These are phyloP conservation scores for Metarhizium humberi DNA, from an alignment of 2,329 filamentous ascomycete species.

Conservation along the genomic window DNA sequence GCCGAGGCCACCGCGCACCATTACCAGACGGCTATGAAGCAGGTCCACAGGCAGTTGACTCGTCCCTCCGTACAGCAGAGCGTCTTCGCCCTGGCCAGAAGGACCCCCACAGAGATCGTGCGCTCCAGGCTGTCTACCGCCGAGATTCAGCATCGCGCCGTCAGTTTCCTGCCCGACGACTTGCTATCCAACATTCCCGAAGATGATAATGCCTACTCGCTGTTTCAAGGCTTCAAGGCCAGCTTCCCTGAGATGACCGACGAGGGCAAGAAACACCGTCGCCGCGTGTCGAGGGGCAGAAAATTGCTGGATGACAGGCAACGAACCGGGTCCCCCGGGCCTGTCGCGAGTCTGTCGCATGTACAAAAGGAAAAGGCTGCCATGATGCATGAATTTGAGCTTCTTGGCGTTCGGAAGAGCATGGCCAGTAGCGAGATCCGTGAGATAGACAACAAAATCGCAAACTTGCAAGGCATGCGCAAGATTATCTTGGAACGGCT, in stretches of 20 bases:
- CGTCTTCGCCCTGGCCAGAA: constrained; percentile 84
- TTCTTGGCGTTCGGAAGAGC: constrained; percentile 87
- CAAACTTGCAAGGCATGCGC: constrained; percentile 87
- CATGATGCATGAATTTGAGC: constrained; percentile 78
- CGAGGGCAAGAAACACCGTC: constrained; percentile 59
- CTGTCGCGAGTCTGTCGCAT: constrained; percentile 58
- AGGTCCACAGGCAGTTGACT: constrained; percentile 82
- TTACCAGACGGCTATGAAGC: constrained; percentile 80
- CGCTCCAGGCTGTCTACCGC: constrained; percentile 81
- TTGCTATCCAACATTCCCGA: constrained; percentile 84
- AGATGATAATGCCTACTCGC: constrained; percentile 73
- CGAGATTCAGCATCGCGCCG: constrained; percentile 89
- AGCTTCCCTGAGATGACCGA: constrained; percentile 66
- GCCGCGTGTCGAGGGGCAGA: constrained; percentile 63
- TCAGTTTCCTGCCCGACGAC: constrained; percentile 83
- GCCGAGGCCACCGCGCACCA: constrained; percentile 46
- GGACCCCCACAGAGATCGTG: constrained; percentile 87
- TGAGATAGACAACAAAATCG: constrained; percentile 94
- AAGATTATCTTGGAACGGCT: constrained; percentile 83
- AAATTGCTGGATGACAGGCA: constrained; percentile 58
- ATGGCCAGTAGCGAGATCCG: constrained; percentile 95
- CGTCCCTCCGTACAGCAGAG: constrained; percentile 77
- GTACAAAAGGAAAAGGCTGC: constrained; percentile 72
- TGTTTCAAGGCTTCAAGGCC: constrained; percentile 95
- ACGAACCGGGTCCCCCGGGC: constrained; percentile 42